Evolutionary conservation across 352 stramenopile species (phyloP).

Genomic region (Blastocystis hominis): DNA sequence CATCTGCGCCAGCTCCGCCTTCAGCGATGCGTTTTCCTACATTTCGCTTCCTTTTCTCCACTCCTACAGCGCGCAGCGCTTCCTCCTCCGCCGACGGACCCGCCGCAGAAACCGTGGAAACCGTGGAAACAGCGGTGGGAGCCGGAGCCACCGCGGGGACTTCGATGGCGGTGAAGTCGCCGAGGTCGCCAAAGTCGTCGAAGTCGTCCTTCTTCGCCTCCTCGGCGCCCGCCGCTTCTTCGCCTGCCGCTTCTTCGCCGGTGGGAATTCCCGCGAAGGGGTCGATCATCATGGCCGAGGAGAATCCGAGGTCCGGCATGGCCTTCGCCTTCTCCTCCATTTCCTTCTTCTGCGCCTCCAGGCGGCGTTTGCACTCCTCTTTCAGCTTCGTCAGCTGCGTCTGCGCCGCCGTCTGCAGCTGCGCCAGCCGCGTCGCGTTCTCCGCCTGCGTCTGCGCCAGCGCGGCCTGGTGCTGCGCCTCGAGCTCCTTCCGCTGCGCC

Average conservation of each 20-base stretch:
- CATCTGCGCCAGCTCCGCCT: not conserved
- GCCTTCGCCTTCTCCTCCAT: not conserved
- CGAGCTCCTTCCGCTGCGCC: not conserved
- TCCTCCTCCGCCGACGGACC: not conserved
- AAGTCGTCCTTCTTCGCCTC: not conserved
- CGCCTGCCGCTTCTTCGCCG: not conserved
- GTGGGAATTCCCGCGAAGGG: not conserved
- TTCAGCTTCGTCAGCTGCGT: slow-evolving; percentile 1
- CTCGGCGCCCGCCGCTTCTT: not conserved
- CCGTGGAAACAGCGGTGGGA: not conserved
- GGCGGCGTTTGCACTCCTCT: not conserved
- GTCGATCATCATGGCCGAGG: not conserved
- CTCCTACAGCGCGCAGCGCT: not conserved
- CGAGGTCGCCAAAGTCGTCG: not conserved
- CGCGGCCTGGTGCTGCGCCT: not conserved
- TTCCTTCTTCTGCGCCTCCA: slow-evolving; percentile 43
- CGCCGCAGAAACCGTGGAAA: not conserved
- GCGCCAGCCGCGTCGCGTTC: not conserved
- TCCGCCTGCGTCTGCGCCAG: not conserved
- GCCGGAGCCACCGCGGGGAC: not conserved
- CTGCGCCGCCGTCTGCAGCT: slow-evolving; percentile 5
- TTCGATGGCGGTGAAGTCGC: not conserved
- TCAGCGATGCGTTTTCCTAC: slow-evolving; percentile 39
- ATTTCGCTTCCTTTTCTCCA: not conserved
- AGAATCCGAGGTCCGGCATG: not conserved